A percentile compares a stretch with the other conserved stretches of the same genome.
Conservation (phyloP, 176 grass and related monocot species). For the Oryza glumipatula region DNA sequence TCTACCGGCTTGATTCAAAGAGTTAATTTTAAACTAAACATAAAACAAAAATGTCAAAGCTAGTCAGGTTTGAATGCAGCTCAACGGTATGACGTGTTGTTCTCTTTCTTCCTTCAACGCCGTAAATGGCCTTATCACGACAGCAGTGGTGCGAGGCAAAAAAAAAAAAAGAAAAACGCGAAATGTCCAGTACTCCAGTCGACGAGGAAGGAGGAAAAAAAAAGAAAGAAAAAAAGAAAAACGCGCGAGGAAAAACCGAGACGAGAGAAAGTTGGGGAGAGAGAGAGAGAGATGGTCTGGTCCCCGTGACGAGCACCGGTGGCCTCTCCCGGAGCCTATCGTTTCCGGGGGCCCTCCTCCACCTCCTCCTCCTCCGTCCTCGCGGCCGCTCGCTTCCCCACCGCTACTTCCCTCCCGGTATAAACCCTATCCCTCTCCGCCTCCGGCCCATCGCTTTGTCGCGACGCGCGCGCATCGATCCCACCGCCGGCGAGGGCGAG, state of each 20-base stretch:
- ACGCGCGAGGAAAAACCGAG: background rate
- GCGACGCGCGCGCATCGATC: conserved; percentile 10
- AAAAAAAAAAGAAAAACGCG: background rate
- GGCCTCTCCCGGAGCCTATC: conserved; percentile 53
- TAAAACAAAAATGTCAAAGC: background rate
- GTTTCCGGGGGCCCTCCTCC: conserved; percentile 36
- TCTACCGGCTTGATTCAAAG: background rate
- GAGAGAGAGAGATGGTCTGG: conserved; percentile 27
- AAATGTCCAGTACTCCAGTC: too few relatives aligned
- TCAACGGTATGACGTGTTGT: background rate
- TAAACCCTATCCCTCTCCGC: conserved; percentile 58
- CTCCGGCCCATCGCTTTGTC: background rate
- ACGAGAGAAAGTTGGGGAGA: background rate
- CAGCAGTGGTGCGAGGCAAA: background rate
- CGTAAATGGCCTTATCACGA: background rate
- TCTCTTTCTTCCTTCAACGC: background rate
- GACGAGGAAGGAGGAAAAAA: background rate
- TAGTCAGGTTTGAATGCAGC: background rate
- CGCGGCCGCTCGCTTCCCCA: conserved; percentile 27
- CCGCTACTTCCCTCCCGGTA: conserved; percentile 53
- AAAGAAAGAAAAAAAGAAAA: background rate
- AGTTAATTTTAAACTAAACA: background rate
- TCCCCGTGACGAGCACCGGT: conserved; percentile 51
- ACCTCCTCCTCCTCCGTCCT: background rate
- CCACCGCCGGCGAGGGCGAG: conserved; percentile 8